phyloP scores from a whole-genome alignment of 2,329 filamentous ascomycete species.

The Dactylellina drechsleri region DNA sequence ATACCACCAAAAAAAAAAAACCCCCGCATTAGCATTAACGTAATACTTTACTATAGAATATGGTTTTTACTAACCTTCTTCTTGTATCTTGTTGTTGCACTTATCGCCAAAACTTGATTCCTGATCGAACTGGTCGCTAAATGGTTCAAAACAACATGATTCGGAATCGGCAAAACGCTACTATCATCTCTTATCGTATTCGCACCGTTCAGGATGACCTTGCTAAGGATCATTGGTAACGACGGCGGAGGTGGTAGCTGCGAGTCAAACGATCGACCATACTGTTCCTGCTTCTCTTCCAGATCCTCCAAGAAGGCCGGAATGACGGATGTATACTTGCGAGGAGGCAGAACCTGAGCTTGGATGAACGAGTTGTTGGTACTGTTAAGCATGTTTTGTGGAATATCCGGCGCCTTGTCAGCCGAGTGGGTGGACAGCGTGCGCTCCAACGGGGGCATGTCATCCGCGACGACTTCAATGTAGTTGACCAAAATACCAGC shows the following conservation, averaged over 20 bases:
- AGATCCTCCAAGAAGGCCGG: slow-evolving; percentile 87
- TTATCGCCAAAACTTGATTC: slow-evolving; percentile 92
- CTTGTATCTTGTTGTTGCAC: slow-evolving; percentile 96
- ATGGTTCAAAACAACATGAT: slow-evolving; percentile 96
- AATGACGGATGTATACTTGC: slow-evolving; percentile 73
- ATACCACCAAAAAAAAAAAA: slow-evolving; percentile 22
- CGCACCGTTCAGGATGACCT: slow-evolving; percentile 91
- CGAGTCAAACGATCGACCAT: slow-evolving; percentile 62
- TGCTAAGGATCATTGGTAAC: slow-evolving; percentile 88
- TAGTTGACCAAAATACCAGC: slow-evolving; percentile 99
- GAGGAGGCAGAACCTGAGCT: slow-evolving; percentile 64
- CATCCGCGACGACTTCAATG: slow-evolving; percentile 86
- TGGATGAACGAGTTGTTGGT: slow-evolving; percentile 61
- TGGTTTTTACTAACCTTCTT: slow-evolving; percentile 74
- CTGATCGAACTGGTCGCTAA: slow-evolving; percentile 98
- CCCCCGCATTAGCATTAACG: slow-evolving; percentile 56
- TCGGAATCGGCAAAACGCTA: slow-evolving; percentile 94
- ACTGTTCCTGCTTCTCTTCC: slow-evolving; percentile 83
- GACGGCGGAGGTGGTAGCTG: slow-evolving; percentile 76
- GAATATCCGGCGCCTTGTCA: slow-evolving; percentile 57
- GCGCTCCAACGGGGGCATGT: slow-evolving; percentile 65
- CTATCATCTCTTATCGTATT: slow-evolving; percentile 97
- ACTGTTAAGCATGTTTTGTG: slow-evolving; percentile 57
- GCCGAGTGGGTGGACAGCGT: slow-evolving; percentile 56
- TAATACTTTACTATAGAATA: slow-evolving; percentile 10